Base-by-base conservation (phyloP, 805 yeast genomes). In the Hanseniaspora lindneri region DNA sequence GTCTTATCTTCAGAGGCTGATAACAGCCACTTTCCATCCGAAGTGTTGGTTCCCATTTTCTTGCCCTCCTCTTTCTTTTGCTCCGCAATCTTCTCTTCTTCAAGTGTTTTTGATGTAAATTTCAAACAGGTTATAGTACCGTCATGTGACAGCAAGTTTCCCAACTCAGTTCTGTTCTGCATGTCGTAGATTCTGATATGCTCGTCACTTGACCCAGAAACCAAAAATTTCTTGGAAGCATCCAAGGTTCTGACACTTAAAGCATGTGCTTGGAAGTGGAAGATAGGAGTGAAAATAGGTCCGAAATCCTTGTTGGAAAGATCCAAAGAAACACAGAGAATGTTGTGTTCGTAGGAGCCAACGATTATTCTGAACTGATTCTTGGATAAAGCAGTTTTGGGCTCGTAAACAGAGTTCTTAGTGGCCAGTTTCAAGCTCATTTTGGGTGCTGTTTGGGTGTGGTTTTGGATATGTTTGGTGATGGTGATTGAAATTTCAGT, bases 231-330 rank as follows among this genome's bases (percentile, higher is more conserved):
- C 57, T 76, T 81, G 25, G 92, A 84, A 19, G 79, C 69, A 54
- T 89, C 96, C 55, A 92, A 71, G 41, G 92, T 73, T 62, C 88
- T 81, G 49, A 92, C 85, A 30, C 96, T 83, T 44, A 86, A 72
- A 0, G 95, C 71, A 65, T 92, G 98, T 1, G 98, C 95, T 57
- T 89, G 86, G 66, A 92, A 89, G 63, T 92, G 96, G 70, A 92
- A 92, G 37, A 92, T 80, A 2, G 97, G 95, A 40, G 86, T 87
- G 67, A 92, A 92, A 9, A 84, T 70, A 1, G 87, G 79, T 8
- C 73, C 68, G 8, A 34, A 14, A 47, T 54, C 35, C 25, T 50
- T 43, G 41, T 41, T 41, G 2, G 77, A 74, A 23, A 85, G 57
- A n/a, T 79, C 73, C 39, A 85, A 67, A 1, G 96, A 84, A 14